Evolutionary conservation across 148 eudicot species (phyloP).

Genomic region (Chenopodium berlandieri): DNA sequence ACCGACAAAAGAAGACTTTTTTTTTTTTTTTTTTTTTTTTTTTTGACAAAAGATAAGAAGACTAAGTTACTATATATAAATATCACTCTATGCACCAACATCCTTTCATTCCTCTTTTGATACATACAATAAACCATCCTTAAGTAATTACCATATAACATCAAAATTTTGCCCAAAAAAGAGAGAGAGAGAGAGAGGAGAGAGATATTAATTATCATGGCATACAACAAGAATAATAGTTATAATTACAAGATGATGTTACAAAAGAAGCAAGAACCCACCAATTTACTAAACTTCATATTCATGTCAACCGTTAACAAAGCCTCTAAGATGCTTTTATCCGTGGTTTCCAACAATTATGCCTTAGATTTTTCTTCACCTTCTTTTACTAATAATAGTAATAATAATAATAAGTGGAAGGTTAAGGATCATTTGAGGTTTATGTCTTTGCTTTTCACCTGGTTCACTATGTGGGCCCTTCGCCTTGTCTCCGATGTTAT

Average conservation of each 20-base stretch:
- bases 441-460: neutral
- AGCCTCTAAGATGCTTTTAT: conserved; percentile 17
- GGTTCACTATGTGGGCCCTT: conserved; percentile 16
- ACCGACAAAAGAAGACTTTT: too few species aligned
- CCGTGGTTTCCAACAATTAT: conserved; percentile 7
- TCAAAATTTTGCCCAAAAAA: neutral
- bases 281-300: neutral
- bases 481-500: conserved; percentile 7
- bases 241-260: neutral
- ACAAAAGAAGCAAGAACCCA: neutral
- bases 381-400: neutral
- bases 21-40: too few species aligned
- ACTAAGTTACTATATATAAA: too few species aligned
- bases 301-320: conserved; percentile 15
- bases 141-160: too few species aligned
- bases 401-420: neutral
- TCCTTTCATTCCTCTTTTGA: too few species aligned
- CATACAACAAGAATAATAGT: conserved; percentile 1
- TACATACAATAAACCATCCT: too few species aligned
- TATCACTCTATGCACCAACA: too few species aligned
- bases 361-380: neutral
- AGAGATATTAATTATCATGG: neutral
- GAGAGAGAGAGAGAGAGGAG: neutral
- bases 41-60: too few species aligned
- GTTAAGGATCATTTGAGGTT: conserved; percentile 5